Evolutionary conservation across 139 green algal genomes (phyloP), one percentile per base, ranked within the genome.

Genomic region (Micractinium sp.): DNA sequence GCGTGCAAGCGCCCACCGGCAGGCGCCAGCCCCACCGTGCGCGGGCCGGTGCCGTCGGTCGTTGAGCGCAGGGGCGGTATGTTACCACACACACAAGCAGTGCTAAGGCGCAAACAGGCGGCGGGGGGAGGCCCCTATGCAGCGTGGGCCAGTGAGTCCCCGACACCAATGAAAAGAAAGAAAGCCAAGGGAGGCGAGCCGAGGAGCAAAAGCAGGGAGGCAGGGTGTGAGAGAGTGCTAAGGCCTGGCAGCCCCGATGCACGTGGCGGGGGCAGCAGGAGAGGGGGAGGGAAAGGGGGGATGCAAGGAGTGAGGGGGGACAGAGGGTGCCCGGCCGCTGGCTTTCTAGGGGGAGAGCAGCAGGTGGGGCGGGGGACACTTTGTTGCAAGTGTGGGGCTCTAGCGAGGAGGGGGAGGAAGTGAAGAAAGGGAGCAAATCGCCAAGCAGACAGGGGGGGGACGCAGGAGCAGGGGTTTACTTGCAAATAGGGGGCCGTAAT

Each of bases 321-420:
- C 78, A 69, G 78, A 41, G 41, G 53, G 41, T 18, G n/a, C 56
- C 29, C 23, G 71, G 13, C 71, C 15, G 71, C 71, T 77, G 71
- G 47, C 5, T 56, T 9, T 56, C 74, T 36, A 67, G 78, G 31
- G 29, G 41, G 38, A 27, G 12, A 38, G 77, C 25, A 19, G 39
- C 77, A 66, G 77, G 39, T 25, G 29, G 16, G n/a, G 83, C 73
- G 31, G 35, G 23, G 31, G 81, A 87, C 67, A 87, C 83, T 87
- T 63, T 87, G 36, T 87, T 87, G 83, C 83, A 87, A 87, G 83
- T 87, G 67, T 87, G 61, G 73, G 41, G 53, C 81, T 73, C 53
- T 73, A 35, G 33, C 33, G 56, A 86, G 66, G 81, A 86, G 63
- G 27, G 73, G 35, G 36, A 7, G 81, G 63, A 79, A 56, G 69